Evolutionary conservation across 2,329 filamentous ascomycete species (phyloP).

Genomic region (Coleophoma cylindrospora): DNA sequence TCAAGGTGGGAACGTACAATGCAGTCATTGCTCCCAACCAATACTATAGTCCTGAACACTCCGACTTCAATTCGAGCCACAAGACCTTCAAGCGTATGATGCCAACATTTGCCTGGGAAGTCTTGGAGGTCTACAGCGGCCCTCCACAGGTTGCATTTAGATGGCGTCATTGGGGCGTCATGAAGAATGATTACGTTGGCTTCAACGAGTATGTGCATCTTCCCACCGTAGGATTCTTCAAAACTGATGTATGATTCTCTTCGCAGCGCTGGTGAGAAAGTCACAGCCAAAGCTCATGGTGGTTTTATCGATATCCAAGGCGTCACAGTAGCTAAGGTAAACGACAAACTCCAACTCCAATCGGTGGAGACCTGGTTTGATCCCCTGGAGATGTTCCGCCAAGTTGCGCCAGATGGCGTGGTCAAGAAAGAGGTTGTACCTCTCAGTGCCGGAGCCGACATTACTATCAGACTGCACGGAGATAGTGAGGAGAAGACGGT

Average conservation of each 20-base stretch:
- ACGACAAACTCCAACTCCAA: slow-evolving; percentile 53
- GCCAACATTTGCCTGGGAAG: slow-evolving; percentile 68
- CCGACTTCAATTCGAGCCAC: slow-evolving; percentile 59
- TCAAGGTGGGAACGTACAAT: slow-evolving; percentile 64
- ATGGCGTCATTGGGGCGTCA: slow-evolving; percentile 65
- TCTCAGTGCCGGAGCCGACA: slow-evolving; percentile 4
- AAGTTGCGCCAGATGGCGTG: slow-evolving; percentile 47
- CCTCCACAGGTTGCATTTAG: slow-evolving; percentile 58
- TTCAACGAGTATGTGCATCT: slow-evolving; percentile 50
- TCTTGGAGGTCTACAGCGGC: slow-evolving; percentile 61
- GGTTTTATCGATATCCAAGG: slow-evolving; percentile 59
- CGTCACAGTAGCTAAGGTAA: slow-evolving; percentile 55
- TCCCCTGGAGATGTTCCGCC: slow-evolving; percentile 61
- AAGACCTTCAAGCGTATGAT: slow-evolving; percentile 72
- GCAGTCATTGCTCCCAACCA: slow-evolving; percentile 59
- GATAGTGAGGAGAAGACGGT: slow-evolving; percentile 3
- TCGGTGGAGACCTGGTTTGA: slow-evolving; percentile 62
- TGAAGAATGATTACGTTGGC: slow-evolving; percentile 63
- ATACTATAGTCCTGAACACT: slow-evolving; percentile 58
- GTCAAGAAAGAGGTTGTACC: slow-evolving; percentile 7
- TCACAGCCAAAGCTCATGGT: slow-evolving; percentile 56
- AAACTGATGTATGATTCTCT: background rate
- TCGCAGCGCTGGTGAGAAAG: slow-evolving; percentile 54
- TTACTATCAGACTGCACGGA: slow-evolving; percentile 11
- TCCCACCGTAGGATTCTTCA: too few relatives aligned